Evolutionary conservation across 2,329 filamentous ascomycete species (phyloP), one percentile per base, ranked within the genome.

Genomic region (Alternaria triticimaculans): DNA sequence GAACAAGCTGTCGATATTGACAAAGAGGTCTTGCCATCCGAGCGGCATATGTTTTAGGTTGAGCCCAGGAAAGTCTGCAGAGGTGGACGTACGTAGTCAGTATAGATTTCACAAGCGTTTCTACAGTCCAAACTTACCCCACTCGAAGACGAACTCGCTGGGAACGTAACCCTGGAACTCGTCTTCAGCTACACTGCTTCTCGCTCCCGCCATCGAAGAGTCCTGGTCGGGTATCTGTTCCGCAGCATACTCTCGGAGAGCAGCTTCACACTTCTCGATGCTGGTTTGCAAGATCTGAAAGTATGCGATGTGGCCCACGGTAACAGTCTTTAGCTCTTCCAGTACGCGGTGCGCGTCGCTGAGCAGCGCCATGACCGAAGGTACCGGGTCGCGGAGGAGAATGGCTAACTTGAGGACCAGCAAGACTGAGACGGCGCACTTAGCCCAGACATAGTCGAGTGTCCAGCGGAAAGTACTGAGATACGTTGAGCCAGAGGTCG

Each of bases 361-460:
- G 0, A 86, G 76, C 0, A 85, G 76, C 50, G 80, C 67, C 62
- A 81, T 63, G 66, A 84, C 74, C 18, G 81, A 72, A 46, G 81
- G 71, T 21, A 70, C 77, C 41, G 70, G 72, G 9, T 85, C 82
- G 0, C 83, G 83, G 0, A 87, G 75, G 1, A 87, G 78, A 0
- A 84, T 81, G 0, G 84, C 82, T 4, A 87, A 77, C 60, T 86
- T 86, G 3, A 88, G 80, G 2, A 87, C 80, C 1, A 88, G 78
- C 2, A 87, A 75, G 48, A 87, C 85, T n/a, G 84, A 87, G 64
- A 87, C 87, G 0, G 85, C 85, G 55, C 84, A 85, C 70, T 88
- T 88, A 0, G 85, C 86, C 85, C 86, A 87, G 20, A 87, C 85
- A 62, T 87, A 87, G 58, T 87, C 85, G 81, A 87, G 86, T 0